These are phyloP conservation scores for Myxozyma lipomycoides DNA, from an alignment of 805 yeast genomes.

Conservation along the genomic window DNA sequence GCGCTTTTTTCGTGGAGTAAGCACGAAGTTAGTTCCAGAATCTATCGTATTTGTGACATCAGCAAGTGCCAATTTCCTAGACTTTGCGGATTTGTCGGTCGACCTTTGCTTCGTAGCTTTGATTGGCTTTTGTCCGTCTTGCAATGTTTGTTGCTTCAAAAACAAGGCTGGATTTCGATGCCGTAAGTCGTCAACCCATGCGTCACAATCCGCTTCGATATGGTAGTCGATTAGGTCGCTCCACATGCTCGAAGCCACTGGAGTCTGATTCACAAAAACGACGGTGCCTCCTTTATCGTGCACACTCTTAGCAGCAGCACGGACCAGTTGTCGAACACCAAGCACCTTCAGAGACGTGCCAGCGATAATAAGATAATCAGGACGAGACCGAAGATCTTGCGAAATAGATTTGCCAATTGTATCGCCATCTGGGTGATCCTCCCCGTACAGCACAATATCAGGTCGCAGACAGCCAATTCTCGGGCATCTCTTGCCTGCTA, in stretches of 20 bases:
- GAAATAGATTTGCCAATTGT: constrained; percentile 65
- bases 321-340: constrained; percentile 79
- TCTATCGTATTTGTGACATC: not conserved
- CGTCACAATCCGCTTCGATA: constrained; percentile 74
- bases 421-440: constrained; percentile 85
- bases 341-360: constrained; percentile 91
- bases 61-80: not conserved
- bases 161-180: constrained; percentile 58
- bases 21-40: too few species aligned
- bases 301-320: constrained; percentile 60
- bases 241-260: constrained; percentile 57
- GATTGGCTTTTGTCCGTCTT: constrained; percentile 6
- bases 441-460: constrained; percentile 87
- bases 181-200: constrained; percentile 60
- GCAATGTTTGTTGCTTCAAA: constrained; percentile 14
- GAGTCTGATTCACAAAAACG: constrained; percentile 60
- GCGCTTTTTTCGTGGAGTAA: not conserved
- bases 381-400: constrained; percentile 56
- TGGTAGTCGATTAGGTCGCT: constrained; percentile 71
- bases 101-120: not conserved
- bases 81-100: not conserved
- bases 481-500: constrained; percentile 68
- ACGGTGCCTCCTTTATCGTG: constrained; percentile 80
- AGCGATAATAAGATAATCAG: constrained; percentile 79
- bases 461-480: constrained; percentile 82